phyloP scores from a whole-genome alignment of 805 yeast species.

The Ogataea philodendri region DNA sequence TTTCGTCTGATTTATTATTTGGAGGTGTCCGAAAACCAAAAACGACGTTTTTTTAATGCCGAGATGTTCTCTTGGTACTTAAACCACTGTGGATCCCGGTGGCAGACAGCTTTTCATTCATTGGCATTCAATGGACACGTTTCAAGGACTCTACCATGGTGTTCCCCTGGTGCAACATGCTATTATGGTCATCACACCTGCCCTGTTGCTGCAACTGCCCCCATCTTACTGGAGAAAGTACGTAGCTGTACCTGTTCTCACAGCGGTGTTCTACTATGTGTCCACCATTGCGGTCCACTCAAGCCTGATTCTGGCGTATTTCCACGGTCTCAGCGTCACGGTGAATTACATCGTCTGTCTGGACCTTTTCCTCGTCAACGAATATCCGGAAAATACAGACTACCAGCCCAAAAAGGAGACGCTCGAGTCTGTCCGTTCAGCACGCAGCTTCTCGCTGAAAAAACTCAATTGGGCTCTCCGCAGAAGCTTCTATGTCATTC shows the following conservation, averaged over 20 bases:
- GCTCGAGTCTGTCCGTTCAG: not conserved
- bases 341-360: not conserved
- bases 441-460: not conserved
- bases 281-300: not conserved
- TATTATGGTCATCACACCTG: too few relatives aligned
- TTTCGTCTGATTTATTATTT: too few relatives aligned
- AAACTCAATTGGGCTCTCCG: not conserved
- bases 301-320: not conserved
- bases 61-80: too few relatives aligned
- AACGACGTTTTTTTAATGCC: too few relatives aligned
- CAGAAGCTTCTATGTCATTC: not conserved
- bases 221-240: not conserved
- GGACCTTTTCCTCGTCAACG: not conserved
- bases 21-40: too few relatives aligned
- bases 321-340: not conserved
- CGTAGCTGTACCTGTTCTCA: not conserved
- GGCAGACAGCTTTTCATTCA: too few relatives aligned
- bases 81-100: too few relatives aligned
- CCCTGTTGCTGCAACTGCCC: too few relatives aligned
- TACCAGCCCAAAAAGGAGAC: slow-evolving; percentile 1
- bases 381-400: not conserved
- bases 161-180: too few relatives aligned
- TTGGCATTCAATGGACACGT: too few relatives aligned
- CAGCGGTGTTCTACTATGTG: not conserved
- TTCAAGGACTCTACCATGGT: too few relatives aligned